Conservation (phyloP, 2,329 filamentous ascomycete species). For the Hirsutella minnesotensis region DNA sequence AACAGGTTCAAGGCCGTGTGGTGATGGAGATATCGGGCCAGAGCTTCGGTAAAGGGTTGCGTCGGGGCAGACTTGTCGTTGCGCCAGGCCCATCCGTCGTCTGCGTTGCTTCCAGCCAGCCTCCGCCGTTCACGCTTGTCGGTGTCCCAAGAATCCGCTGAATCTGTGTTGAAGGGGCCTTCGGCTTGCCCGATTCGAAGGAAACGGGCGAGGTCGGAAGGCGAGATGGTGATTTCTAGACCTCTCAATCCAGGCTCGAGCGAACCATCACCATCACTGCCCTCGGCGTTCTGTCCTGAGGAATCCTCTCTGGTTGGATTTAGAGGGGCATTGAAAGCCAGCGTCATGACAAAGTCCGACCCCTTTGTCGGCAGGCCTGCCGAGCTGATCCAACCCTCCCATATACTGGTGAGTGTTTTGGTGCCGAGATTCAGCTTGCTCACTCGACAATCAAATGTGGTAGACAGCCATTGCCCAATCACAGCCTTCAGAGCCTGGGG, state of each 20-base stretch:
- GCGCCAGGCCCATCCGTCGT: slow-evolving; percentile 43
- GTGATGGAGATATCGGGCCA: slow-evolving; percentile 36
- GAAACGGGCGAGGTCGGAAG: slow-evolving; percentile 35
- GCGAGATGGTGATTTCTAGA: slow-evolving; percentile 40
- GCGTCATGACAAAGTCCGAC: slow-evolving; percentile 34
- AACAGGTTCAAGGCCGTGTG: slow-evolving; percentile 44
- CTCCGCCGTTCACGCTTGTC: slow-evolving; percentile 27
- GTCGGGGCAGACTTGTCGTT: slow-evolving; percentile 7
- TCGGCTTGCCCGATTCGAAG: slow-evolving; percentile 23
- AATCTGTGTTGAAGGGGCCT: slow-evolving; percentile 1
- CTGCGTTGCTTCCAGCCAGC: slow-evolving; percentile 32
- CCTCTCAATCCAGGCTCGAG: slow-evolving; percentile 22
- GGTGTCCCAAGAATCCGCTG: slow-evolving; percentile 14
- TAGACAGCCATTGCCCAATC: slow-evolving; percentile 38
- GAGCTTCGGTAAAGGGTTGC: slow-evolving; percentile 35
- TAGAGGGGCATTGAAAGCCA: slow-evolving; percentile 36
- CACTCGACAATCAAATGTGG: slow-evolving; percentile 44
- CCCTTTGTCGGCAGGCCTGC: slow-evolving; percentile 22
- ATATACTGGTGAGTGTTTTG: slow-evolving; percentile 33
- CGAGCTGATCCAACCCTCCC: slow-evolving; percentile 38
- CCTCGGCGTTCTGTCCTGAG: slow-evolving; percentile 7
- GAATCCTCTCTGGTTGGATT: slow-evolving; percentile 3
- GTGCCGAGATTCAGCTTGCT: slow-evolving; percentile 37
- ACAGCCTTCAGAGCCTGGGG: slow-evolving; percentile 37
- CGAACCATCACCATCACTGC: slow-evolving; percentile 5